phyloP scores from a whole-genome alignment of 805 yeast genomes.

The Kazachstania taianensis region DNA sequence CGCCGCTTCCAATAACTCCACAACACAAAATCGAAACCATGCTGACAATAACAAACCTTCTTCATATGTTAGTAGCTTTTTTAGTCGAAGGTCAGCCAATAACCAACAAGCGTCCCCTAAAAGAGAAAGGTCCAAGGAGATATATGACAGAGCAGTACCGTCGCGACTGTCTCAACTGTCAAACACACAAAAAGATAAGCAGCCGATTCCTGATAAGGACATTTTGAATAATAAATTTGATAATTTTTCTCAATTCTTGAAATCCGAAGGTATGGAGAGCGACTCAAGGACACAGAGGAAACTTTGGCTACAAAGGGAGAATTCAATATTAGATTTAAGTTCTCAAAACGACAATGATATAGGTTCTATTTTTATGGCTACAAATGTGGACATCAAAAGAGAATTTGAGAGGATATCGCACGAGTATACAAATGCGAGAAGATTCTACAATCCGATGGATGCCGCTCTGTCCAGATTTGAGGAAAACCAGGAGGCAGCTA shows the following conservation, averaged over 20 bases:
- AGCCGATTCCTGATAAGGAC: background rate
- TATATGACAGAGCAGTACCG: background rate
- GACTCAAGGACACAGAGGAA: conserved; percentile 76
- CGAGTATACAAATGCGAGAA: conserved; percentile 59
- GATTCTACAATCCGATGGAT: conserved; percentile 60
- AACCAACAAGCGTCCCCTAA: background rate
- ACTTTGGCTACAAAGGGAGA: conserved; percentile 76
- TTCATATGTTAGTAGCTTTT: conserved; percentile 2
- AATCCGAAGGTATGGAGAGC: conserved; percentile 29
- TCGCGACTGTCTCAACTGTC: conserved; percentile 5
- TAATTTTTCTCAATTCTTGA: conserved; percentile 35
- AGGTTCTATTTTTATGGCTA: conserved; percentile 31
- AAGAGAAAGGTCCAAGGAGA: background rate
- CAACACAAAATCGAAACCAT: background rate
- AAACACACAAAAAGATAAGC: conserved; percentile 1
- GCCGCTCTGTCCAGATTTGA: conserved; percentile 49
- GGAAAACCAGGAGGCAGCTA: conserved; percentile 3
- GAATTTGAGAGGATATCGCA: conserved; percentile 71
- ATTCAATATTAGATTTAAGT: conserved; percentile 49
- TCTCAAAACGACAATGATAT: conserved; percentile 20
- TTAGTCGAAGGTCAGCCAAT: background rate
- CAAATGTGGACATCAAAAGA: conserved; percentile 51
- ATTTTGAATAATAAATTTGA: conserved; percentile 27
- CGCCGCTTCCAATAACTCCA: background rate
- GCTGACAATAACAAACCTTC: background rate